Evolutionary conservation across 2,329 filamentous ascomycete genomes (phyloP), one percentile per base, ranked within the genome.

Genomic region (Penicillium oxalicum): DNA sequence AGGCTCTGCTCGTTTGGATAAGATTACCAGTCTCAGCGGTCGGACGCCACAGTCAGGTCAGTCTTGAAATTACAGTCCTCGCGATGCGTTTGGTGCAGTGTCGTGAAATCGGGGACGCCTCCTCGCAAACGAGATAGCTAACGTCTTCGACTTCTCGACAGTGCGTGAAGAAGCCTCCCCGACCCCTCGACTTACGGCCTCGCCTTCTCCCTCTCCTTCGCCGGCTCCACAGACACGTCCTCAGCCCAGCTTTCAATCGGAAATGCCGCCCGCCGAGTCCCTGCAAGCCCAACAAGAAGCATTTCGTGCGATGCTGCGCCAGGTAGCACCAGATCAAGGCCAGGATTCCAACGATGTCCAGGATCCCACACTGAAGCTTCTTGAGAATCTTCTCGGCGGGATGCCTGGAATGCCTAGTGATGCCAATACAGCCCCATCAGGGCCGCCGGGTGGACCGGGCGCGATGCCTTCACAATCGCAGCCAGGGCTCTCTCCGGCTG

Each of bases 21-120:
- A 79, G 57, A 85, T 85, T 64, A 82, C 80, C 35, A 74, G 74
- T 34, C 63, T 83, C 46, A 81, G 80, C 49, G 82, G 80, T 54
- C 68, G 74, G 40, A 68, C 66, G 49, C 70, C 74, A 37, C 69
- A 70, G 47, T 60, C 61, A 44, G 61, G 70, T 73, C 63, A 9
- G 49, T 9, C 13, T 24, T 45, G 8, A 39, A 4, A n/a, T 7
- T 25, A 38, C 12, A 13, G 25, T 2, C 32, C 24, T 11, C 5
- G 35, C 5, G 3, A 11, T 13, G 29, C 5, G 29, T 8, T 9
- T 5, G 25, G 6, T 28, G 11, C 8, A 18, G 11, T 25, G 12
- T 12, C 8, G 24, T 11, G 9, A 9, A 9, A 24, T 12, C 32
- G 5, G 3, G 11, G 11, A 18, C 4, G 24, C 5, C 8, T 1